Percentiles rank a stretch among this genome's conserved stretches.
phyloP scores from a whole-genome alignment of 306 rosid species.

The Cucumis hystrix region DNA sequence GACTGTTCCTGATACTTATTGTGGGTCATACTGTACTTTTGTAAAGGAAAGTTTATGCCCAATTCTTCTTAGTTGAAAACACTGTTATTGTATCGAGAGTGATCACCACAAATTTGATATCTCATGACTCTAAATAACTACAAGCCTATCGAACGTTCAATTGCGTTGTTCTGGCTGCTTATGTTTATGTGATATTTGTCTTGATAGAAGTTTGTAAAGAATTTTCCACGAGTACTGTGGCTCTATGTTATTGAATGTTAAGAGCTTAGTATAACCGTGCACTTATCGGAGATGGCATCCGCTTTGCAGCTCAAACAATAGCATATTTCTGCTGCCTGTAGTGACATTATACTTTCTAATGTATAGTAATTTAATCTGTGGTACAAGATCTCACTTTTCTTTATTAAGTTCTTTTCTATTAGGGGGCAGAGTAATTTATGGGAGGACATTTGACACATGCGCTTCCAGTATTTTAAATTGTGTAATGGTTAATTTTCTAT shows the following conservation, averaged over 20 bases:
- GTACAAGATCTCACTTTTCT: background rate
- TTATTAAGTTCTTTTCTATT: background rate
- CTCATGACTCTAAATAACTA: background rate
- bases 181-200: background rate
- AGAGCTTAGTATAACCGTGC: constrained; percentile 31
- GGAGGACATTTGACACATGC: background rate
- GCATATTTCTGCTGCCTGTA: constrained; percentile 49
- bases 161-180: background rate
- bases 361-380: background rate
- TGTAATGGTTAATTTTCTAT: background rate
- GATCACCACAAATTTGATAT: background rate
- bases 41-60: background rate
- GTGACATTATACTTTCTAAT: constrained; percentile 24
- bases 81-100: background rate
- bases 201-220: background rate
- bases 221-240: constrained; percentile 23
- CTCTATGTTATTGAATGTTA: constrained; percentile 6
- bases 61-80: background rate
- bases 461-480: background rate
- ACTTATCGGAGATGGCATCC: constrained; percentile 22
- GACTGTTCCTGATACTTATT: background rate
- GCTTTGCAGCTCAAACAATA: constrained; percentile 45
- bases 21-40: background rate
- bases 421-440: background rate
- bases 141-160: background rate